A percentile compares a stretch with the other conserved stretches of the same genome.
These are phyloP conservation scores for Candida sanyiensis DNA, from an alignment of 805 yeast species.

Conservation along the genomic window DNA sequence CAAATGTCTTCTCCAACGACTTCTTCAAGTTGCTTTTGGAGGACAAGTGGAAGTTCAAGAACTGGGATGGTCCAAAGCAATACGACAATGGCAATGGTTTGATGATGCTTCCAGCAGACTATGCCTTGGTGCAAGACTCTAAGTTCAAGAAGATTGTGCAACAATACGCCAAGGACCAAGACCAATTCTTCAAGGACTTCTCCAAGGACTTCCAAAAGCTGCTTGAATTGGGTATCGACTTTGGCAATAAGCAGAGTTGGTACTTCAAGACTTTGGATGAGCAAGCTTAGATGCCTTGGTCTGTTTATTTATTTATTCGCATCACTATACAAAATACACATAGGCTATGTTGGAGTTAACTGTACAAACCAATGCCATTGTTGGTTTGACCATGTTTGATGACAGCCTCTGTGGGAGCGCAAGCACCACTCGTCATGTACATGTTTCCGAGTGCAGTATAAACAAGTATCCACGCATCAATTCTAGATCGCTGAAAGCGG, in stretches of 20 bases:
- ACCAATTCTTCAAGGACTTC: conserved; percentile 42
- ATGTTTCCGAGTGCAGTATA: too few species aligned
- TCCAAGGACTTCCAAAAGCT: conserved; percentile 61
- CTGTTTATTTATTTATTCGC: too few species aligned
- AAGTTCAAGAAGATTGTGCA: conserved; percentile 56
- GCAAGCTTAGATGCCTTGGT: conserved; percentile 39
- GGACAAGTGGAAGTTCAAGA: conserved; percentile 48
- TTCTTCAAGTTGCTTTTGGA: conserved; percentile 55
- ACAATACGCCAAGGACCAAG: conserved; percentile 46
- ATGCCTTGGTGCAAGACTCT: conserved; percentile 59
- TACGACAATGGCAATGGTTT: conserved; percentile 55
- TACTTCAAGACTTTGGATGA: conserved; percentile 66
- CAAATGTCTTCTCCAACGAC: conserved; percentile 69
- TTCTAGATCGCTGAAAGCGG: too few species aligned
- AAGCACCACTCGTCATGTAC: too few species aligned
- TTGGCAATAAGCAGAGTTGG: conserved; percentile 39
- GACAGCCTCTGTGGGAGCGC: too few species aligned
- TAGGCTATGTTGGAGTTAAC: too few species aligned
- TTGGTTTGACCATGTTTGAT: too few species aligned
- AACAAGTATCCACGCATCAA: too few species aligned
- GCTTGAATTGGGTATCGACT: conserved; percentile 69
- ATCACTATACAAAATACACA: too few species aligned
- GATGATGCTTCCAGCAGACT: conserved; percentile 87
- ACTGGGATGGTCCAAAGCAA: conserved; percentile 60
- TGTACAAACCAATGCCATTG: too few species aligned